Percentiles rank a stretch among this genome's conserved stretches.
These are phyloP conservation scores for Wickerhamiella occidentalis DNA, from an alignment of 805 yeast species.

Conservation along the genomic window DNA sequence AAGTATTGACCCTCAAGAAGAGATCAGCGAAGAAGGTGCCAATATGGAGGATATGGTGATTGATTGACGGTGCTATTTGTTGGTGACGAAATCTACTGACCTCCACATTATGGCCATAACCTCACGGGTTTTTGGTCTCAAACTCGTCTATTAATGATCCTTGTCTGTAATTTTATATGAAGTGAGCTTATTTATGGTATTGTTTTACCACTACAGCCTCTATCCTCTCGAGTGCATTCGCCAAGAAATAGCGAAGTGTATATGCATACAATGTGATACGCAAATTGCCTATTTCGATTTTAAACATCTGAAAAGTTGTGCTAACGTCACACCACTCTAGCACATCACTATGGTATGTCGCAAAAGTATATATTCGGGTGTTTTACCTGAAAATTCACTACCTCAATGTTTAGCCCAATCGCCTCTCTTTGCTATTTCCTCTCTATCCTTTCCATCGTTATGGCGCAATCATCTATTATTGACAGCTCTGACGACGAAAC, in stretches of 20 bases:
- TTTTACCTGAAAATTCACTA: neutral
- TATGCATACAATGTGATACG: too few relatives aligned
- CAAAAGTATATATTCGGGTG: neutral
- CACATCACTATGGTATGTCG: neutral
- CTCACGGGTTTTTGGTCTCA: too few relatives aligned
- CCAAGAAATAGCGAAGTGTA: too few relatives aligned
- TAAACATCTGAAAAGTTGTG: too few relatives aligned
- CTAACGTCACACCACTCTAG: neutral
- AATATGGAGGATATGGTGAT: conserved; percentile 1
- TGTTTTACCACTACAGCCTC: too few relatives aligned
- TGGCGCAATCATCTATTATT: neutral
- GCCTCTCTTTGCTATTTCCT: neutral
- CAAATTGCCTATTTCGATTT: too few relatives aligned
- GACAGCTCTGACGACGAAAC: neutral
- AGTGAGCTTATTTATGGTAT: too few relatives aligned
- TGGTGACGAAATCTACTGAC: neutral
- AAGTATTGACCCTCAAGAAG: conserved; percentile 13
- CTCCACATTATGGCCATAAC: too few relatives aligned
- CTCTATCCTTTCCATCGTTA: neutral
- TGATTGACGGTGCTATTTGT: neutral
- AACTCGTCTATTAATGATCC: too few relatives aligned
- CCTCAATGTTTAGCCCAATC: neutral
- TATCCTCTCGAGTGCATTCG: too few relatives aligned
- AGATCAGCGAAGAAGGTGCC: neutral
- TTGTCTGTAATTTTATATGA: too few relatives aligned